Percentiles rank a stretch among this genome's conserved stretches.
Conservation (phyloP, 2,329 filamentous ascomycete species). For the Colletotrichum sp. region DNA sequence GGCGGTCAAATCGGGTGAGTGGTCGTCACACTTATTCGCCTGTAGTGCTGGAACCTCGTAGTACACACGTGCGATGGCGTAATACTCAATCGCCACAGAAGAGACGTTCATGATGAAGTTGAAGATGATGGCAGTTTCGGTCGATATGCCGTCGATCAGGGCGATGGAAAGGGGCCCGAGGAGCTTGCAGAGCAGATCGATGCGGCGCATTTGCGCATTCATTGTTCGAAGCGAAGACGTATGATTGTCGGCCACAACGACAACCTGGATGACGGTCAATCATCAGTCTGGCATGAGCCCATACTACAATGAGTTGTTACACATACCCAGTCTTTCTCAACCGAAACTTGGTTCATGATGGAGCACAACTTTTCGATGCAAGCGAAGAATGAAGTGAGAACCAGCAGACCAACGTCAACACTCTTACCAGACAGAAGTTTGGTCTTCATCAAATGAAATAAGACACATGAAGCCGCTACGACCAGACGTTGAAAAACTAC, state of each 20-base stretch:
- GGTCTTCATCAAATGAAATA: background rate
- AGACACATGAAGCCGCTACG: constrained; percentile 9
- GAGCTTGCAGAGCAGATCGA: constrained; percentile 66
- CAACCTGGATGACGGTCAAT: constrained; percentile 33
- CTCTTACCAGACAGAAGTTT: background rate
- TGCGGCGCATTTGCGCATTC: constrained; percentile 67
- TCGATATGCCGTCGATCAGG: constrained; percentile 54
- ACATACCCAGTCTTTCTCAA: constrained; percentile 74
- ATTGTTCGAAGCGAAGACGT: constrained; percentile 35
- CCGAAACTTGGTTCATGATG: constrained; percentile 68
- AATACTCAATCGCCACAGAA: constrained; percentile 58
- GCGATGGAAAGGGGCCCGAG: constrained; percentile 61
- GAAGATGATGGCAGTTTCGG: constrained; percentile 50
- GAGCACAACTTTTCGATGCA: constrained; percentile 73
- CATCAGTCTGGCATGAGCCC: background rate
- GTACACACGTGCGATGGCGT: constrained; percentile 47
- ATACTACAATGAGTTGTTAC: background rate
- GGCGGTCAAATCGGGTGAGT: background rate
- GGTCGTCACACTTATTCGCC: constrained; percentile 21
- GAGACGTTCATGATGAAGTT: constrained; percentile 54
- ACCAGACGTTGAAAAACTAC: constrained; percentile 27
- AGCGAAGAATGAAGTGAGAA: background rate
- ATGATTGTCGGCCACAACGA: constrained; percentile 37
- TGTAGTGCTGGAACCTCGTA: constrained; percentile 30
- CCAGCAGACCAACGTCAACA: background rate